phyloP scores from a whole-genome alignment of 306 rosid genomes.

The Myrica gale region DNA sequence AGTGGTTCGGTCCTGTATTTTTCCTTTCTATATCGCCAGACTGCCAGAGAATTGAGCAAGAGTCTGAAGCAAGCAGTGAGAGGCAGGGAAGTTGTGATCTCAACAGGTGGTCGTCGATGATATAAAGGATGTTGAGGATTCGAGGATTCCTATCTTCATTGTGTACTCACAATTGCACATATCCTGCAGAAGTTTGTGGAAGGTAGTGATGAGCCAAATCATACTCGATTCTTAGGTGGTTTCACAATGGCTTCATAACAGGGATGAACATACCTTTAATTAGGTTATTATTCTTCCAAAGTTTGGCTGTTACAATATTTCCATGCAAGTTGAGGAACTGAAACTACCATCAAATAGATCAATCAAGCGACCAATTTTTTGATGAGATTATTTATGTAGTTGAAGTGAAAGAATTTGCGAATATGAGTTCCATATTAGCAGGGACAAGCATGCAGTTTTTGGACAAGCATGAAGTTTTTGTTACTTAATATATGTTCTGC shows the following conservation, averaged over 20 bases:
- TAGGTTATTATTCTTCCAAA: conserved; percentile 55
- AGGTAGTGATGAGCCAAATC: conserved; percentile 41
- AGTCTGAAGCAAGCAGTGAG: conserved; percentile 52
- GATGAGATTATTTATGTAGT: conserved; percentile 3
- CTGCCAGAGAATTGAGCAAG: conserved; percentile 64
- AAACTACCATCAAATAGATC: conserved; percentile 34
- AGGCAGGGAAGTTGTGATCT: conserved; percentile 43
- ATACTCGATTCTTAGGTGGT: conserved; percentile 36
- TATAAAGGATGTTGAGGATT: conserved; percentile 29
- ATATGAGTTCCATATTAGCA: not conserved
- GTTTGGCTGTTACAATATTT: conserved; percentile 47
- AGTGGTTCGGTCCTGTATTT: conserved; percentile 10
- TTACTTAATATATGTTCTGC: not conserved
- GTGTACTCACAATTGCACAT: conserved; percentile 37
- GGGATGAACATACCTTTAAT: conserved; percentile 38
- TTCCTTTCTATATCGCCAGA: conserved; percentile 44
- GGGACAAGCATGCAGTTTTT: not conserved
- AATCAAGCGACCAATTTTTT: conserved; percentile 23
- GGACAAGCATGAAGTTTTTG: not conserved
- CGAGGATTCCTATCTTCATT: conserved; percentile 24
- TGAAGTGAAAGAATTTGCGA: conserved; percentile 25
- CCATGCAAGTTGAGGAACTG: conserved; percentile 35
- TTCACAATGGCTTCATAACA: conserved; percentile 35
- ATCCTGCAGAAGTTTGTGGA: conserved; percentile 45
- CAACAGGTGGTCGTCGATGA: conserved; percentile 38